Percentiles rank a stretch among this genome's conserved stretches.
phyloP scores from a whole-genome alignment of 2,329 filamentous ascomycete genomes.

The Bretziella fagacearum region DNA sequence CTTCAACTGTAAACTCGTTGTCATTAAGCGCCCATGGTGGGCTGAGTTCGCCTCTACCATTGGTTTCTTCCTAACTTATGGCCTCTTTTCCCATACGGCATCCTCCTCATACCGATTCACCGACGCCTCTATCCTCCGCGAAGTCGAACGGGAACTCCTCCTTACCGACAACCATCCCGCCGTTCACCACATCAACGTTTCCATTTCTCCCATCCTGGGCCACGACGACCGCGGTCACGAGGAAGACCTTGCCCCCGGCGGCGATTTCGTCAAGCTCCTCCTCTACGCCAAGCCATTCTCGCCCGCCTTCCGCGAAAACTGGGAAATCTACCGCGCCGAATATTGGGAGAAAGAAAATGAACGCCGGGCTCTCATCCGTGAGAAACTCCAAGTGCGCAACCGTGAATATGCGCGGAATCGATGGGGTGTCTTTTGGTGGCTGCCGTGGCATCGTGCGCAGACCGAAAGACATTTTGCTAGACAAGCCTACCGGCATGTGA shows the following conservation, averaged over 20 bases:
- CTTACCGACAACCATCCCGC: conserved; percentile 26
- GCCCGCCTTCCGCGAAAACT: conserved; percentile 85
- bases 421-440: conserved; percentile 72
- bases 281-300: conserved; percentile 90
- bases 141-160: conserved; percentile 42
- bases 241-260: conserved; percentile 77
- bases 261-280: conserved; percentile 80
- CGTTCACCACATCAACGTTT: not conserved
- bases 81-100: conserved; percentile 48
- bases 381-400: conserved; percentile 52
- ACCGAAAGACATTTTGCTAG: conserved; percentile 18
- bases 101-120: conserved; percentile 62
- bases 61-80: conserved; percentile 63
- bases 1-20: conserved; percentile 93
- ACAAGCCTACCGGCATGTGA: conserved; percentile 8
- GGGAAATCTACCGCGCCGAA: conserved; percentile 84
- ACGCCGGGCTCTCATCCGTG: conserved; percentile 54
- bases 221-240: conserved; percentile 53
- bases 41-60: conserved; percentile 56
- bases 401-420: conserved; percentile 49
- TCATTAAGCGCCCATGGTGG: conserved; percentile 70
- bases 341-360: conserved; percentile 98
- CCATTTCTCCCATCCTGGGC: conserved; percentile 16
- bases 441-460: conserved; percentile 42
- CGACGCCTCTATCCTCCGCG: conserved; percentile 43